Conservation (phyloP, 805 yeast species). For the Myxozyma neglecta region DNA sequence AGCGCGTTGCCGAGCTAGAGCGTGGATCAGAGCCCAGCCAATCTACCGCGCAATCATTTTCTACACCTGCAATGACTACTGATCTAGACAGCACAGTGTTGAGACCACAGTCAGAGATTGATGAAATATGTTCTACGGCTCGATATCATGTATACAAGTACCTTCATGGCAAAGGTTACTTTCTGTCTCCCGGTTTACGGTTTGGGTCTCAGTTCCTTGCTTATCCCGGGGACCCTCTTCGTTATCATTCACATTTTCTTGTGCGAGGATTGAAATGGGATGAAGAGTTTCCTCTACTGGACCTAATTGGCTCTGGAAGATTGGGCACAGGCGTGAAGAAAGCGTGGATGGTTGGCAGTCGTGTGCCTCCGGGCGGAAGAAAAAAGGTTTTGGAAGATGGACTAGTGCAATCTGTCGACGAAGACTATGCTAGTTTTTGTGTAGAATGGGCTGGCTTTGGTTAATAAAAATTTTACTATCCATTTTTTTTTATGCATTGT, state of each 20-base stretch:
- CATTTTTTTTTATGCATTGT: background rate
- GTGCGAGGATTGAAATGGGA: slow-evolving; percentile 54
- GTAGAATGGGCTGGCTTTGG: slow-evolving; percentile 98
- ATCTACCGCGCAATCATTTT: background rate
- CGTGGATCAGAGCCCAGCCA: background rate
- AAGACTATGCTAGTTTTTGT: slow-evolving; percentile 54
- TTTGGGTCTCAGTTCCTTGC: slow-evolving; percentile 89
- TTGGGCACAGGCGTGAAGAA: slow-evolving; percentile 91
- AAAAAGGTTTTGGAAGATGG: slow-evolving; percentile 20
- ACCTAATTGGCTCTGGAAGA: slow-evolving; percentile 81
- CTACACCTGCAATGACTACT: slow-evolving; percentile 8
- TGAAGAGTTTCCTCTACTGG: slow-evolving; percentile 56
- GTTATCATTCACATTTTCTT: slow-evolving; percentile 84
- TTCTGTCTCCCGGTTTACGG: slow-evolving; percentile 77
- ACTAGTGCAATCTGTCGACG: slow-evolving; percentile 11
- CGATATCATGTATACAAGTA: slow-evolving; percentile 44
- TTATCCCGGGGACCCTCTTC: slow-evolving; percentile 91
- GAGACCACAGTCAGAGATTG: slow-evolving; percentile 5
- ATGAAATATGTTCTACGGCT: slow-evolving; percentile 14
- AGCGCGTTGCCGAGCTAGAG: slow-evolving; percentile 2
- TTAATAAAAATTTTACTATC: slow-evolving; percentile 36
- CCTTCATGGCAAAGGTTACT: slow-evolving; percentile 51
- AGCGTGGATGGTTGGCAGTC: slow-evolving; percentile 58
- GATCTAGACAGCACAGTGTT: background rate
- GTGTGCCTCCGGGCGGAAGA: slow-evolving; percentile 12